Base-by-base conservation (phyloP, 805 yeast genomes). In the Scheffersomyces stipitis region DNA sequence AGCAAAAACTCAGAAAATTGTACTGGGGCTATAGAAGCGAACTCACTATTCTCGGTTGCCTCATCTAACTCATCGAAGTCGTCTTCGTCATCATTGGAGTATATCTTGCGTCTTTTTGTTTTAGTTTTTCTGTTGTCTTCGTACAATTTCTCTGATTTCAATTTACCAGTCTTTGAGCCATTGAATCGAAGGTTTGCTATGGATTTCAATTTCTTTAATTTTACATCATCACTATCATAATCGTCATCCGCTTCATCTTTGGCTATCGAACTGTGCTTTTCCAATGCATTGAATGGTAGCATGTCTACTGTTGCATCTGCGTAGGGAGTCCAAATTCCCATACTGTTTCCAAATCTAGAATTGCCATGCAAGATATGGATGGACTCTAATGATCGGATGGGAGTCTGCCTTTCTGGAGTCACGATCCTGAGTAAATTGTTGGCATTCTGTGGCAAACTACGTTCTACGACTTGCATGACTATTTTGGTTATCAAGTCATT, bases 311-410 rank as follows among this genome's bases (percentile, higher is more conserved):
- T 62, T 0, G 79, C 80, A 45, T 80, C 79, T 0, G 95, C 91
- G 55, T 84, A 86, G 0, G 82, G 75, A 0, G 76, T 54, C 95
- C 95, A 86, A 5, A 77, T 69, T 0, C 91, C 95, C 37, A 82
- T 51, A 7, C 89, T 71, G 18, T 74, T 64, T 1, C 82, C 70
- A 46, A 75, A 76, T 35, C 90, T 61, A 1, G 89, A 79, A 15
- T 71, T 72, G 3, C 90, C 89, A 38, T 76, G 71, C 10, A 81
- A 50, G 2, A 80, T 64, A 44, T 74, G 78, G 65, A 80, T 75
- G 0, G 83, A 65, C 28, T 76, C 76, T 26, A 83, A 54, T 1
- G 81, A 75, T 39, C 59, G 44, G 3, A 65, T 45, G 2, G 71
- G 66, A 27, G 48, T 54, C 35, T 65, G 69, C n/a, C 46, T 42